Evolutionary conservation across 208 protist genomes (phyloP), one percentile per base, ranked within the genome.

Genomic region (Leptomonas pyrrhocoris): DNA sequence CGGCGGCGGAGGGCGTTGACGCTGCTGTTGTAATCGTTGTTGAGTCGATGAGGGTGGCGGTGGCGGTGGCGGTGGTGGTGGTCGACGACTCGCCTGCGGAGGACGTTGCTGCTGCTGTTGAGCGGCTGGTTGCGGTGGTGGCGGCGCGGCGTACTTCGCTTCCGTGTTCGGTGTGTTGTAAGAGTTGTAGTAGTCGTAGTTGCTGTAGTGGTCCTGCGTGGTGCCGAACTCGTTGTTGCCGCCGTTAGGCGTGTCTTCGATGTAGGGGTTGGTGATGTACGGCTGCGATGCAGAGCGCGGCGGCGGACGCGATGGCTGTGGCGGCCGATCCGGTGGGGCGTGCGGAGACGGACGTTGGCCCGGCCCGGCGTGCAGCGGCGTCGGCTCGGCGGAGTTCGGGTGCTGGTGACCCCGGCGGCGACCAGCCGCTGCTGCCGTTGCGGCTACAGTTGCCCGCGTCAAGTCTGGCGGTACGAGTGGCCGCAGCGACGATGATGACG

Each of bases 351-450:
- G 28, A 11, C n/a, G n/a, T 19, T 28, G 11, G n/a, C 62, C 48
- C 3, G 54, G 11, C 6, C 49, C 63, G n/a, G 38, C 21, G 25
- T 46, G 63, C 16, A 71, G 23, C 6, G 72, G 72, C 25, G 58
- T 67, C 4, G 74, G 64, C 19, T 70, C 68, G 0, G 64, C 71
- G 9, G 76, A 81, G 64, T 62, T 56, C 2, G 53, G 65, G 43
- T 67, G 50, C 19, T 19, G 66, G 16, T 34, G 65, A 9, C 51
- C 27, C n/a, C 69, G 42, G 21, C 40, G 59, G 27, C 54, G 43
- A 19, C 63, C 51, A 2, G 58, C 36, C 13, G 23, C 42, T 56
- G 56, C 15, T 19, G 54, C n/a, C 40, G 38, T 11, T 28, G 57
- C 59, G 3, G 55, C 46, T 49, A 30, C 38, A 18, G 45, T 27